Evolutionary conservation across 2,329 filamentous ascomycete species (phyloP), one percentile per base, ranked within the genome.

Genomic region (Rhynchosporium agropyri): DNA sequence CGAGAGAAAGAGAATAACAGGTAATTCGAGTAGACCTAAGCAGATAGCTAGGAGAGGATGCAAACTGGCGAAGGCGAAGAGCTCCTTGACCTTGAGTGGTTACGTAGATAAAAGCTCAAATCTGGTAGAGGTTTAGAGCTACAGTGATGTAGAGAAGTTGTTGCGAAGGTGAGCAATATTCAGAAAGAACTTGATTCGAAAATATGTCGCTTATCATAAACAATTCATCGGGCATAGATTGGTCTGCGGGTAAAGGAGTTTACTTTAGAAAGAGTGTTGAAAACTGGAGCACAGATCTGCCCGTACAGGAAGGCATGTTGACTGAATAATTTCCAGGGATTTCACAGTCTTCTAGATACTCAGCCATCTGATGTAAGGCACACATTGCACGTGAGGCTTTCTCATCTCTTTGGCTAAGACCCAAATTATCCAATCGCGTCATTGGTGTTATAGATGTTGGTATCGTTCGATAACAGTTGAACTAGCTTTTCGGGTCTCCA

Each of bases 401-500:
- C 33, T 36, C 33, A 6, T 36, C 33, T 36, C 33, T 5, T 36
- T 6, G 2, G 33, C 9, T 36, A 10, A 5, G 33, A 36, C 2
- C 33, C 9, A 6, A 10, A 7, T 20, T 26, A 20, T 8, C 20
- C 28, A 31, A 15, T 43, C 40, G 53, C 26, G 9, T 29, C 40
- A 20, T 20, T 13, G 12, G 12, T 1, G 10, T 9, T 2, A 45
- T 6, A 12, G 31, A 1, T 45, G 49, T 33, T 31, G 28, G 54
- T 56, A n/a, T 33, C 54, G n/a, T 57, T 57, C 54, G 40, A 5
- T 57, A 40, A 57, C 12, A 57, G 26, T 7, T 28, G 40, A 20
- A 40, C 40, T 8, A 46, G 40, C 29, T 43, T 36, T 15, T 26
- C 42, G 53, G 54, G 10, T 33, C 9, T 36, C 51, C 51, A 54